Evolutionary conservation across 257 asterid genomes (phyloP), one percentile per base, ranked within the genome.

Genomic region (Rehmannia glutinosa): DNA sequence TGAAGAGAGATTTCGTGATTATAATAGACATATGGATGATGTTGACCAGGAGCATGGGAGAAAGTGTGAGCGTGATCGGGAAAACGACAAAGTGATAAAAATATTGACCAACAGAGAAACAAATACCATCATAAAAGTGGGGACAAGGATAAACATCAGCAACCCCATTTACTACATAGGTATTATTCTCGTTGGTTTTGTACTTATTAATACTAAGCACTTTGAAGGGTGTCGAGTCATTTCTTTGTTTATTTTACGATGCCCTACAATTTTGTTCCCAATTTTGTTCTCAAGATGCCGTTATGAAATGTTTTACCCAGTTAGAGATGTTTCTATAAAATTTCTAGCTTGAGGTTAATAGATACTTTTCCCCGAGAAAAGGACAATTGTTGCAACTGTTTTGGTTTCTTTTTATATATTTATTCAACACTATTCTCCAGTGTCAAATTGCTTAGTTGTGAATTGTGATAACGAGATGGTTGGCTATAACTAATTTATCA

Each of bases 51-150:
- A 73, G 35, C 80, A 27, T 73, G 86, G 77, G 73, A 81, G 94
- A 75, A 72, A 77, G 77, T 86, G 57, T 49, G 85, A 80, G 66
- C 80, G 76, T 46, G 82, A 75, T 13, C 70, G 80, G 82, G 85
- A 82, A 71, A 86, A 87, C 67, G 85, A 80, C 28, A 63, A n/a
- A n/a, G 68, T 70, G 89, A 80, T 68, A 66, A 32, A 35, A 73
- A 78, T 50, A 81, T 43, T 47, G 87, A 83, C 77, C 82, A 67
- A 38, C 88, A 66, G 69, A 82, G 86, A 80, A 80, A 69, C 78
- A 66, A 38, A 68, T 53, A 74, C 62, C 81, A 62, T 64, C 90
- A 66, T 32, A 80, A 66, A 70, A 79, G 76, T 69, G 76, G 69
- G 60, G 93, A 74, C 71, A 73, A 73, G 51, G 89, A 72, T 73